phyloP scores from a whole-genome alignment of 164 flowering plant species.

The Macadamia integrifolia region DNA sequence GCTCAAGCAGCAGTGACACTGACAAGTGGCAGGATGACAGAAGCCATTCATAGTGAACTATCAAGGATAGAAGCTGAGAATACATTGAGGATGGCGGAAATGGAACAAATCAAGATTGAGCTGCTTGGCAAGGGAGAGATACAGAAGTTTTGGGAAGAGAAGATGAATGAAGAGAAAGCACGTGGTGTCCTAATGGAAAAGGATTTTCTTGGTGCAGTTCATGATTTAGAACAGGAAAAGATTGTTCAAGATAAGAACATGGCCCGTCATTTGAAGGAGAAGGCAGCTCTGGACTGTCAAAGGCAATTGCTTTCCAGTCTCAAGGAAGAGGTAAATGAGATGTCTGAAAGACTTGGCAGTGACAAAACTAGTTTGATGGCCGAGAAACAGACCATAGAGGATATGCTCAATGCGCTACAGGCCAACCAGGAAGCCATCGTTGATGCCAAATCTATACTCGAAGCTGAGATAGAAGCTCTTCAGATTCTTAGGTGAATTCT shows the following conservation, averaged over 20 bases:
- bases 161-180: conserved; percentile 36
- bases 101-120: conserved; percentile 57
- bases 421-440: conserved; percentile 47
- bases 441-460: conserved; percentile 62
- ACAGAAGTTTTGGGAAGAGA: conserved; percentile 59
- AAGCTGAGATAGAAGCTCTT: conserved; percentile 83
- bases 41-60: conserved; percentile 49
- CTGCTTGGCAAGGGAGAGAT: conserved; percentile 66
- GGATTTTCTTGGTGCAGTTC: conserved; percentile 26
- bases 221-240: conserved; percentile 54
- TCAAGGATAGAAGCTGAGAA: conserved; percentile 62
- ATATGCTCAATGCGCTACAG: conserved; percentile 34
- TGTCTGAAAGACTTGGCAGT: conserved; percentile 50
- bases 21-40: conserved; percentile 64
- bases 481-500: conserved; percentile 66
- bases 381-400: conserved; percentile 43
- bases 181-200: conserved; percentile 38
- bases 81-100: conserved; percentile 37
- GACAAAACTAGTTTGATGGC: conserved; percentile 40
- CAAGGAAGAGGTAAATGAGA: conserved; percentile 58
- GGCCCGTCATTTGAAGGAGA: conserved; percentile 48
- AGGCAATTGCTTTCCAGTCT: conserved; percentile 52
- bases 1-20: conserved; percentile 91
- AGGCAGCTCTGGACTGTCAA: conserved; percentile 77
- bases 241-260: conserved; percentile 31